phyloP scores from a whole-genome alignment of 2,329 filamentous ascomycete species.

The Cladosporium sp. region DNA sequence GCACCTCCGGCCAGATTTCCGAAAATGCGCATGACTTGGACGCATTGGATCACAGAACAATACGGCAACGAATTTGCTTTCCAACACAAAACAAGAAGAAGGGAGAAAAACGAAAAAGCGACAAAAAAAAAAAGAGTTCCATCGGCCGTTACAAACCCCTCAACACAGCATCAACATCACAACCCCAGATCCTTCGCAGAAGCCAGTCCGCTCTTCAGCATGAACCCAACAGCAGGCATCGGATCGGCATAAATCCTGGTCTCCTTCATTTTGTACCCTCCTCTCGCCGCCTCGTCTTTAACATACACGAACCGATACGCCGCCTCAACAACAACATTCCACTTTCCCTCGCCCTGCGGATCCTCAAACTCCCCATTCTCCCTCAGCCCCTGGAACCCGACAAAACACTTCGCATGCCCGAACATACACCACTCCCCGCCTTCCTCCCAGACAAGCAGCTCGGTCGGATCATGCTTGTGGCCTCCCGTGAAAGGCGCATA shows the following conservation, averaged over 20 bases:
- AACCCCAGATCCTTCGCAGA: not conserved
- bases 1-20: too few species aligned
- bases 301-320: slow-evolving; percentile 26
- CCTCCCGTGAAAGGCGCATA: slow-evolving; percentile 23
- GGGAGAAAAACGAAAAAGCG: too few species aligned
- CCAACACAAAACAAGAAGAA: too few species aligned
- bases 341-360: slow-evolving; percentile 20
- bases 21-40: too few species aligned
- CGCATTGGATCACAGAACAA: not conserved
- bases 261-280: slow-evolving; percentile 1
- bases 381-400: slow-evolving; percentile 18
- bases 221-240: slow-evolving; percentile 1
- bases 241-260: slow-evolving; percentile 9
- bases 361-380: slow-evolving; percentile 17
- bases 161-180: too few species aligned
- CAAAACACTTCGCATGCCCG: slow-evolving; percentile 21
- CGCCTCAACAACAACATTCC: slow-evolving; percentile 22
- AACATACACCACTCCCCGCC: slow-evolving; percentile 24
- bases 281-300: slow-evolving; percentile 16
- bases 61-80: not conserved
- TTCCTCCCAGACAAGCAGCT: slow-evolving; percentile 20
- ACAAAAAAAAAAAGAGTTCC: not conserved
- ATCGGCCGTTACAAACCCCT: not conserved
- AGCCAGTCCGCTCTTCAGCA: not conserved
- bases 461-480: slow-evolving; percentile 21